Base-by-base conservation (phyloP, 371 early-diverging fungal species). In the Mortierella sp. region DNA sequence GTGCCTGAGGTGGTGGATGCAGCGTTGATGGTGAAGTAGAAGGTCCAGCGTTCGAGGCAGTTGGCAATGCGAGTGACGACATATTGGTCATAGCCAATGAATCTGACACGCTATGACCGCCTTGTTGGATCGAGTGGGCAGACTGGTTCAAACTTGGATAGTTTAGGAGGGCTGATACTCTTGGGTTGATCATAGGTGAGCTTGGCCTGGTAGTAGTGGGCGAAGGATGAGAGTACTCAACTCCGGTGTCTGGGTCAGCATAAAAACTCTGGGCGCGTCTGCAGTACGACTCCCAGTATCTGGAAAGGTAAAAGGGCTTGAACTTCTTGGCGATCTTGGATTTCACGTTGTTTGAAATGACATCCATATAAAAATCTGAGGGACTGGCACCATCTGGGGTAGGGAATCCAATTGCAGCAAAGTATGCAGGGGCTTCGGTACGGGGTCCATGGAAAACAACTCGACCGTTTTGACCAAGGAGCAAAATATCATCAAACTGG, bases 81-180 rank as follows among this genome's bases (percentile, higher is more conserved):
- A 50, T 60, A 24, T 73, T 67, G 11, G 70, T 53, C 67, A 81
- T 65, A 13, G 72, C 73, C 43, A 80, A 24, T 1, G 69, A 61
- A 13, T 80, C 80, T 8, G 63, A 19, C 16, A 62, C 7, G 1
- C 52, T n/a, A 67, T 47, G 19, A 60, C 58, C 41, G 52, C 67
- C n/a, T 22, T 95, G 73, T 94, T 94, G 24, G 91, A 92, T 21
- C 93, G 90, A 22, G 96, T 97, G 76, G 93, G 98, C 82, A 95
- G 97, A 50, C 94, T 95, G 33, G 93, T 96, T 78, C 94, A 93
- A 16, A 96, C 85, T 62, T 94, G 90, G 9, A 94, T 96, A 60
- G 93, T 90, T 41, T 88, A 90, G 22, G 84, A 84, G 21, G 87
- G 87, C 15, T 2, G 74, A 67, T 0, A 67, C 52, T 36, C 74